A percentile compares a stretch with the other conserved stretches of the same genome.
These are phyloP conservation scores for Rostrohypoxylon terebratum DNA, from an alignment of 495 filamentous ascomycete species.

Conservation along the genomic window DNA sequence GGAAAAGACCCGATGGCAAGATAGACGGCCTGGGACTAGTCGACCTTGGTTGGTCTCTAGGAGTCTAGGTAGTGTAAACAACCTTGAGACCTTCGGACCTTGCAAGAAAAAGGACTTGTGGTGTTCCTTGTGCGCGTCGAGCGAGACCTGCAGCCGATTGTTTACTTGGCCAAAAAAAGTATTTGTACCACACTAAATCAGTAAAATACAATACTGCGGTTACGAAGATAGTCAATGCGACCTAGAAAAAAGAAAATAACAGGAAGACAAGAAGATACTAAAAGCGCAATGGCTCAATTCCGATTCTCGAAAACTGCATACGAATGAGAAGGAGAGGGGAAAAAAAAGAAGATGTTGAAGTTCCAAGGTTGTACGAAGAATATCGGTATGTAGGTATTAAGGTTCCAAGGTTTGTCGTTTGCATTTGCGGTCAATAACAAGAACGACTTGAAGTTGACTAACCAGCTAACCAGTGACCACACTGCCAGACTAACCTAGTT, in stretches of 20 bases:
- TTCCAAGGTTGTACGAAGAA: conserved; percentile 26
- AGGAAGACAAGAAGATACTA: conserved; percentile 11
- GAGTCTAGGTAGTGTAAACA: no score
- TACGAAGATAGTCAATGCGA: conserved; percentile 22
- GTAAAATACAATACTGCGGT: conserved; percentile 18
- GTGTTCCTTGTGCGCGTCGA: conserved; percentile 38
- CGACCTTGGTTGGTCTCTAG: neutral
- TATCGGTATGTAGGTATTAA: conserved; percentile 21
- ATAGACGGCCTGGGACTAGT: conserved; percentile 25
- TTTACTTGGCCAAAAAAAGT: conserved; percentile 36
- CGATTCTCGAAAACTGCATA: conserved; percentile 23
- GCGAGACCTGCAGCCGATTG: conserved; percentile 39
- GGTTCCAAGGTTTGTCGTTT: neutral
- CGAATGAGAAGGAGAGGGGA: neutral
- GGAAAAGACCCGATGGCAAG: conserved; percentile 32
- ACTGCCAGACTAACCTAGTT: no score
- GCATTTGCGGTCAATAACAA: conserved; percentile 42
- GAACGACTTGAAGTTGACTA: conserved; percentile 19
- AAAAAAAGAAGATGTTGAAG: conserved; percentile 18
- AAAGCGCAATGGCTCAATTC: conserved; percentile 26
- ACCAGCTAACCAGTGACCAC: no score
- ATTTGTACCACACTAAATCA: conserved; percentile 15
- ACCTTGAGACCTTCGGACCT: no score
- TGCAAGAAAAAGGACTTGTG: conserved; percentile 20
- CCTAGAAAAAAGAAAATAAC: neutral